phyloP scores from a whole-genome alignment of 352 stramenopile genomes.

The Phytophthora europaea region DNA sequence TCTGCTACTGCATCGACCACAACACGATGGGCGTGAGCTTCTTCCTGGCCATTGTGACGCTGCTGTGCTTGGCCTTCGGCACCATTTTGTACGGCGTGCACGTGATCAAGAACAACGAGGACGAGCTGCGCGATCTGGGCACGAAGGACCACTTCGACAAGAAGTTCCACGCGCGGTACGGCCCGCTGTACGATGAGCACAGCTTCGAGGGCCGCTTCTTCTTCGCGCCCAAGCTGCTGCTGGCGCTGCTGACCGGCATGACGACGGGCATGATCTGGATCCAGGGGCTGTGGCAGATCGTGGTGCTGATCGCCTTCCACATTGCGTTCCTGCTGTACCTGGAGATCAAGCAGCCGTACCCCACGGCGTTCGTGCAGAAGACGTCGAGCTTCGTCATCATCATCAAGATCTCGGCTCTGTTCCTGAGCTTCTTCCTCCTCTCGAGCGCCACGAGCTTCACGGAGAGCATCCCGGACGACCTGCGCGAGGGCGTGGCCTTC shows the following conservation, averaged over 20 bases:
- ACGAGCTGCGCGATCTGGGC: conserved; percentile 82
- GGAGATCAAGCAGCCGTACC: conserved; percentile 87
- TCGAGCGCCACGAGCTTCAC: conserved; percentile 77
- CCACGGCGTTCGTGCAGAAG: conserved; percentile 84
- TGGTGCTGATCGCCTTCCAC: conserved; percentile 80
- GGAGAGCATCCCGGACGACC: conserved; percentile 71
- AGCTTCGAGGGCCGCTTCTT: conserved; percentile 90
- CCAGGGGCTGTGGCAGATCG: conserved; percentile 77
- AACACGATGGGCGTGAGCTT: conserved; percentile 64
- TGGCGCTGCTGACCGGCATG: conserved; percentile 80
- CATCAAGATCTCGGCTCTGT: conserved; percentile 91
- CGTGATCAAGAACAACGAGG: conserved; percentile 80
- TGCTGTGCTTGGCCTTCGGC: conserved; percentile 79
- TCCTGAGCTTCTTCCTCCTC: conserved; percentile 85
- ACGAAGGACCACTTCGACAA: conserved; percentile 91
- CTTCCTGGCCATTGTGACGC: conserved; percentile 69
- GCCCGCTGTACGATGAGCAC: conserved; percentile 90
- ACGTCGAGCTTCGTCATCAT: conserved; percentile 91
- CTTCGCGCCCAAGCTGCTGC: conserved; percentile 85
- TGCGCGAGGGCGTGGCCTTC: conserved; percentile 82
- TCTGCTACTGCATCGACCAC: conserved; percentile 84
- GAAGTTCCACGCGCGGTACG: conserved; percentile 81
- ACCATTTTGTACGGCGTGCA: conserved; percentile 84
- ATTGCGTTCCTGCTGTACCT: conserved; percentile 86
- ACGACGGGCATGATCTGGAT: conserved; percentile 88